phyloP scores from a whole-genome alignment of 805 yeast genomes.

The Schwanniomyces sp. region DNA sequence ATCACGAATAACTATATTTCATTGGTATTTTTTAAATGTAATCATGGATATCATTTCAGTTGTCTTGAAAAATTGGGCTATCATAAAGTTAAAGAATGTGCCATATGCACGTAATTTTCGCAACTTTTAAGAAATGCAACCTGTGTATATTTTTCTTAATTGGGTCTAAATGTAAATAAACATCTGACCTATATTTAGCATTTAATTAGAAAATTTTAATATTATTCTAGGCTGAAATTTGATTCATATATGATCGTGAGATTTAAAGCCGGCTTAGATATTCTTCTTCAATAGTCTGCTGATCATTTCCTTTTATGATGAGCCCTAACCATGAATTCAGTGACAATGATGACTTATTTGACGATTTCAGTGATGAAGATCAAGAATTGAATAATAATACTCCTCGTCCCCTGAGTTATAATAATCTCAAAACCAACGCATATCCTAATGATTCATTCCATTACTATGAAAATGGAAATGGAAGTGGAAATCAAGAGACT shows the following conservation, averaged over 20 bases:
- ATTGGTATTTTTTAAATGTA: conserved; percentile 59
- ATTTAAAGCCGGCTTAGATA: not conserved
- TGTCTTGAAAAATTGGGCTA: conserved; percentile 51
- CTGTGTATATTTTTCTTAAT: not conserved
- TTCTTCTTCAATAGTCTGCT: not conserved
- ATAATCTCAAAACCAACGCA: not conserved
- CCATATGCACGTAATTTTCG: conserved; percentile 15
- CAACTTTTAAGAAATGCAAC: not conserved
- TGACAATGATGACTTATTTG: conserved; percentile 9
- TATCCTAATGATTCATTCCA: not conserved
- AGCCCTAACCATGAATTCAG: not conserved
- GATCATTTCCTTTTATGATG: not conserved
- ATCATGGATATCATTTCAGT: conserved; percentile 61
- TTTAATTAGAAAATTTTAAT: not conserved
- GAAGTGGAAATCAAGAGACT: not conserved
- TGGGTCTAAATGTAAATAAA: not conserved
- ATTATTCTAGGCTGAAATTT: not conserved
- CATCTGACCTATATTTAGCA: not conserved
- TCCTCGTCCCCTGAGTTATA: not conserved
- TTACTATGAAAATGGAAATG: not conserved
- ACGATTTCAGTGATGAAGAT: not conserved
- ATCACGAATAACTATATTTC: conserved; percentile 22
- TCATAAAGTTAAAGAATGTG: conserved; percentile 17
- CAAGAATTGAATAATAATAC: not conserved
- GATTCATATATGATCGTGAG: not conserved